Percentiles rank a stretch among this genome's conserved stretches.
phyloP scores from a whole-genome alignment of 2,329 filamentous ascomycete species.

The Aciculosporium take region DNA sequence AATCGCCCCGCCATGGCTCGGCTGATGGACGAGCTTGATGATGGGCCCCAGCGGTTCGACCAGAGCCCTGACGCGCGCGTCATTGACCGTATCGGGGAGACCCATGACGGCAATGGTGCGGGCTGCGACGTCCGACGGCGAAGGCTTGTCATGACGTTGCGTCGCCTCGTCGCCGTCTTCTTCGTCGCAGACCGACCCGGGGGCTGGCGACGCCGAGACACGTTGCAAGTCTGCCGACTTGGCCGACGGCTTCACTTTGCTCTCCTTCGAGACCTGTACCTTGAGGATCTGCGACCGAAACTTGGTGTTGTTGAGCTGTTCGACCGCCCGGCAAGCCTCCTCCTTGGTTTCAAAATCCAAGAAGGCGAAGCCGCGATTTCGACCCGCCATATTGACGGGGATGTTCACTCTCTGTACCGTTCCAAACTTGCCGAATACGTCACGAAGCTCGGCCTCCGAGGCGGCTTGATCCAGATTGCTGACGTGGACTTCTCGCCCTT shows the following conservation, averaged over 20 bases:
- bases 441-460: conserved; percentile 53
- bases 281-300: conserved; percentile 53
- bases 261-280: conserved; percentile 45
- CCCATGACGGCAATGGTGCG: conserved; percentile 73
- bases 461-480: conserved; percentile 49
- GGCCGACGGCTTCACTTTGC: conserved; percentile 41
- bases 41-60: conserved; percentile 58
- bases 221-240: conserved; percentile 24
- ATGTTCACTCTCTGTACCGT: conserved; percentile 59
- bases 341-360: conserved; percentile 60
- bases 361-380: conserved; percentile 66
- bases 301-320: conserved; percentile 56
- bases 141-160: conserved; percentile 17
- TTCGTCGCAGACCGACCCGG: conserved; percentile 19
- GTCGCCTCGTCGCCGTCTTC: conserved; percentile 24
- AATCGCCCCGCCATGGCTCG: conserved; percentile 71
- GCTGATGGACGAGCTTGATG: conserved; percentile 63
- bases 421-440: conserved; percentile 63
- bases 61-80: conserved; percentile 62
- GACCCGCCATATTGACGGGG: conserved; percentile 51
- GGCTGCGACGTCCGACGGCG: conserved; percentile 37
- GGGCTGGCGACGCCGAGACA: conserved; percentile 18
- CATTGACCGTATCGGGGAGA: conserved; percentile 83
- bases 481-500: conserved; percentile 75
- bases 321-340: conserved; percentile 50